Evolutionary conservation across 1,139 yeast genomes (phyloP).

Genomic region (Suhomyces bokatorum): DNA sequence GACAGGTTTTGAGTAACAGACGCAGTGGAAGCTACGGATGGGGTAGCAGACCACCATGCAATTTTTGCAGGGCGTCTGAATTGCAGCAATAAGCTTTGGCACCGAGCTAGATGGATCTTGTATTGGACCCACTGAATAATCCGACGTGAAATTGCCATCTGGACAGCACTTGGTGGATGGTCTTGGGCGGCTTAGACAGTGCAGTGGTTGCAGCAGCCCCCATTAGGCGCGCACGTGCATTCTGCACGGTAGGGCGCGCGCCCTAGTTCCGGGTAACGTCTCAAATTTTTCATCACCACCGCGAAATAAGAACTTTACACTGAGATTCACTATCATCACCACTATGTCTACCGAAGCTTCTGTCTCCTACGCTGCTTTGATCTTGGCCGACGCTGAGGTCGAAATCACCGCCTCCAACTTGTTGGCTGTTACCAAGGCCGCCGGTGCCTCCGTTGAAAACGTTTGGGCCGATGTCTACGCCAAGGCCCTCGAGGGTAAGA

Average conservation of each 20-base stretch:
- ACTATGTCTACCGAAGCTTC: conserved; percentile 81
- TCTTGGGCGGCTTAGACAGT: too few relatives aligned
- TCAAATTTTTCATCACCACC: conserved; percentile 7
- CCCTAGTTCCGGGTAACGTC: conserved; percentile 9
- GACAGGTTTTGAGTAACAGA: too few relatives aligned
- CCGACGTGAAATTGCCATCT: too few relatives aligned
- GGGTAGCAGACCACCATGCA: too few relatives aligned
- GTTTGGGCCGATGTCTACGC: conserved; percentile 84
- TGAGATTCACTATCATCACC: conserved; percentile 1
- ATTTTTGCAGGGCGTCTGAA: too few relatives aligned
- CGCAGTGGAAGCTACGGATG: too few relatives aligned
- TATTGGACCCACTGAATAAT: too few relatives aligned
- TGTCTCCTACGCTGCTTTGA: conserved; percentile 84
- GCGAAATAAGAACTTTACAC: conserved; percentile 7
- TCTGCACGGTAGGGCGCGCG: conserved; percentile 3
- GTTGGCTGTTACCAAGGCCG: conserved; percentile 57
- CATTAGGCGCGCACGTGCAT: background rate
- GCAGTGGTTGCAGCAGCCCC: too few relatives aligned
- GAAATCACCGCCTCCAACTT: conserved; percentile 80
- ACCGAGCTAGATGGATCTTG: too few relatives aligned
- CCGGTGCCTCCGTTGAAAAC: conserved; percentile 50
- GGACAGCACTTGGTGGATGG: too few relatives aligned
- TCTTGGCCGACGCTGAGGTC: conserved; percentile 81
- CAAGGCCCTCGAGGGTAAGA: conserved; percentile 77
- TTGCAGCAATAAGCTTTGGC: too few relatives aligned